A percentile compares a stretch with the other conserved stretches of the same genome.
phyloP scores from a whole-genome alignment of 345 rosid species.

The Erodium maritimum region DNA sequence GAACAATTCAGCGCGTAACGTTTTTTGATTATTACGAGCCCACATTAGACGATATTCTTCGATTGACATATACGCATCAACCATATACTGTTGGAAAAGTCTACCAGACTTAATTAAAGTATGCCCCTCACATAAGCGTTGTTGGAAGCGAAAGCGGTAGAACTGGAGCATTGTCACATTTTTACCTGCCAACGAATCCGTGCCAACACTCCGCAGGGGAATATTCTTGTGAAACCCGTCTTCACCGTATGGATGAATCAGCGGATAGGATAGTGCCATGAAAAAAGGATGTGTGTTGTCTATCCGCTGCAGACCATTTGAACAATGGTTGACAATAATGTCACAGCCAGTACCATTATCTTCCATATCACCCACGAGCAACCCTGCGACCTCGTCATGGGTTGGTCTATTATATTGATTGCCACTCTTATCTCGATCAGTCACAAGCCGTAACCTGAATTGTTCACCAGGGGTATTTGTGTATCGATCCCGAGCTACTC shows the following conservation, averaged over 20 bases:
- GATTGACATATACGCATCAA: background rate
- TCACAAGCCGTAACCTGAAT: no score
- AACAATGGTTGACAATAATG: background rate
- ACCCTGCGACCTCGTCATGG: background rate
- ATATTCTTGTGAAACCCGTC: no score
- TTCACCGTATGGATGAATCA: conserved; percentile 5
- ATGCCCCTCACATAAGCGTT: background rate
- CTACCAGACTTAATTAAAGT: background rate
- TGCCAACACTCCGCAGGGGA: background rate
- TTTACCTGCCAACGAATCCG: no score
- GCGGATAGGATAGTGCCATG: conserved; percentile 9
- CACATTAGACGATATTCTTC: background rate
- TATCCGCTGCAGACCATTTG: background rate
- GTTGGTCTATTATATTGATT: background rate
- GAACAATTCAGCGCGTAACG: background rate
- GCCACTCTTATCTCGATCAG: no score
- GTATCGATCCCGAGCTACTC: no score
- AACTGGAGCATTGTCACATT: background rate
- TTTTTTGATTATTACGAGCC: background rate
- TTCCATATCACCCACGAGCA: background rate
- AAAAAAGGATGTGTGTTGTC: background rate
- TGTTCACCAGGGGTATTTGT: no score
- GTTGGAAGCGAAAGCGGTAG: background rate
- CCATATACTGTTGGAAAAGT: background rate
- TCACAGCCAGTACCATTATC: background rate